Percentiles rank a stretch among this genome's conserved stretches.
These are phyloP conservation scores for Aspergillus awamori DNA, from an alignment of 2,329 filamentous ascomycete genomes.

Conservation along the genomic window DNA sequence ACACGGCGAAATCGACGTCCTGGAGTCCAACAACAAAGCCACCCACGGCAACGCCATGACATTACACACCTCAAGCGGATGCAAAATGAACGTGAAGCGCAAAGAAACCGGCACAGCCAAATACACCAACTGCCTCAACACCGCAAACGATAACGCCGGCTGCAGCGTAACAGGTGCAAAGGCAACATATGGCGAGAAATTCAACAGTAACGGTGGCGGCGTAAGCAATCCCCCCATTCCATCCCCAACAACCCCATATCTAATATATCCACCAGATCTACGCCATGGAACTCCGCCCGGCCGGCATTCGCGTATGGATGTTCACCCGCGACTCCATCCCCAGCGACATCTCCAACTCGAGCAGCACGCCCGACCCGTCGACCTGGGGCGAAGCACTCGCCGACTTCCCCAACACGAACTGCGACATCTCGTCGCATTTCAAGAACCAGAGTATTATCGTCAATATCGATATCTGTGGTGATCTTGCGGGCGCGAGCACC, in stretches of 20 bases:
- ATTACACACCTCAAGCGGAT: constrained; percentile 61
- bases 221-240: constrained; percentile 9
- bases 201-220: constrained; percentile 60
- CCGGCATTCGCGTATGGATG: constrained; percentile 67
- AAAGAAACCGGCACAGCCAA: constrained; percentile 53
- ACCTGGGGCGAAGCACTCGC: constrained; percentile 66
- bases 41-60: constrained; percentile 61
- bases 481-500: constrained; percentile 48
- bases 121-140: constrained; percentile 55
- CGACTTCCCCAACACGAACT: constrained; percentile 67
- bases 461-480: constrained; percentile 68
- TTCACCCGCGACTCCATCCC: constrained; percentile 56
- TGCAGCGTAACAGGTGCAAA: constrained; percentile 55
- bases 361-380: constrained; percentile 58
- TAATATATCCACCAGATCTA: constrained; percentile 46
- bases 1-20: constrained; percentile 67
- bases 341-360: constrained; percentile 53
- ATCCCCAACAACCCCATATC: neutral
- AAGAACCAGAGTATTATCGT: constrained; percentile 67
- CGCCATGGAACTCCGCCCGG: constrained; percentile 63
- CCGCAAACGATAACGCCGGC: constrained; percentile 57
- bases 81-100: constrained; percentile 57
- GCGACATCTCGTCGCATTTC: constrained; percentile 63
- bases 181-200: constrained; percentile 54
- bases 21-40: constrained; percentile 62